A percentile compares a stretch with the other conserved stretches of the same genome.
These are phyloP conservation scores for Prunus yedoensis DNA, from an alignment of 331 rosid species.

Conservation along the genomic window DNA sequence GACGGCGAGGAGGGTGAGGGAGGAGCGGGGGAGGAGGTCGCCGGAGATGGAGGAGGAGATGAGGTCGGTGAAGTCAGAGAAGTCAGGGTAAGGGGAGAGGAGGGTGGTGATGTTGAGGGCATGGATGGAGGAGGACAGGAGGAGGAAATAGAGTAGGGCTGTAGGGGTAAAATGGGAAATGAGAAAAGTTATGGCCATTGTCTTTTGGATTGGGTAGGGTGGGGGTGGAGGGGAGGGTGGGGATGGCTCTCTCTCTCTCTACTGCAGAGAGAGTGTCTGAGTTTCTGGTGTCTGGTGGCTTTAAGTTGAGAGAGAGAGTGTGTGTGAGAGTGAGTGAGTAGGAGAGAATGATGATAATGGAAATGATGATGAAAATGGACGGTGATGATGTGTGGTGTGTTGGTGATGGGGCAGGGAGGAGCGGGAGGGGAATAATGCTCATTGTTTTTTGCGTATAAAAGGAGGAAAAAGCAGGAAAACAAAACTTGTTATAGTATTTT, in stretches of 20 bases:
- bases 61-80: conserved; percentile 53
- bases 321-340: conserved; percentile 3
- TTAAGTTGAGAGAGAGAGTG: not conserved
- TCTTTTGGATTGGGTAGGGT: not conserved
- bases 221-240: not conserved
- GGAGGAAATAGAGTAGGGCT: conserved; percentile 21
- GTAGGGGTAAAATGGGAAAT: conserved; percentile 63
- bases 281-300: not conserved
- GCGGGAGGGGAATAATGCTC: too few species aligned
- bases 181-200: conserved; percentile 22
- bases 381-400: not conserved
- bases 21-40: conserved; percentile 67
- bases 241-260: not conserved
- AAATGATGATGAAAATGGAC: conserved; percentile 4
- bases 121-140: conserved; percentile 24
- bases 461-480: too few species aligned
- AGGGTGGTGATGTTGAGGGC: conserved; percentile 55
- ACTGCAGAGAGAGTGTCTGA: not conserved
- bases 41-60: conserved; percentile 51
- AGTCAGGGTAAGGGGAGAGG: conserved; percentile 58
- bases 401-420: too few species aligned
- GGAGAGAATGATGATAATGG: conserved; percentile 8
- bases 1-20: conserved; percentile 89
- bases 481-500: not conserved
- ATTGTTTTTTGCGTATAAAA: too few species aligned